A percentile compares a stretch with the other conserved stretches of the same genome.
Conservation (phyloP, 2,329 filamentous ascomycete species). For the Colletotrichum tropicale region DNA sequence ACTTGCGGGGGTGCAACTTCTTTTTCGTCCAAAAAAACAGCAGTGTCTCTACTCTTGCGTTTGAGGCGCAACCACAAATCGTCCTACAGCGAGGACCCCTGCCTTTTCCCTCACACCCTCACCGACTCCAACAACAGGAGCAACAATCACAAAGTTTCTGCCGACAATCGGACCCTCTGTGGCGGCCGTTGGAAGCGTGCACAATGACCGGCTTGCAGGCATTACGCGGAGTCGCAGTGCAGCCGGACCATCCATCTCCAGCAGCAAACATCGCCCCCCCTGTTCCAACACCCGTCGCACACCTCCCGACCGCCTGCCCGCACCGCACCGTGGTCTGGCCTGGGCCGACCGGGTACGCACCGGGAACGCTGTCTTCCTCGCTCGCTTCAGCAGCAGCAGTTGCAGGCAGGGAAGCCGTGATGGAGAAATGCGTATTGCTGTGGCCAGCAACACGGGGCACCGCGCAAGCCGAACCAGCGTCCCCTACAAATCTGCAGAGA, state of each 20-base stretch:
- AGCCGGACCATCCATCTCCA: not conserved
- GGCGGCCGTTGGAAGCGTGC: not conserved
- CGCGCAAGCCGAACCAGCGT: conserved; percentile 8
- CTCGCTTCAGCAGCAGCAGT: not conserved
- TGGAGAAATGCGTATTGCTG: not conserved
- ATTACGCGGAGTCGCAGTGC: not conserved
- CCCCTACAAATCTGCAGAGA: not conserved
- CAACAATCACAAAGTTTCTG: not conserved
- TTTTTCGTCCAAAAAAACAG: not conserved
- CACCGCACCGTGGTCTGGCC: not conserved
- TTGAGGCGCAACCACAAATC: not conserved
- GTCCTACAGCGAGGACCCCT: conserved; percentile 12
- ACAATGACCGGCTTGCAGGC: not conserved
- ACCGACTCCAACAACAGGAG: conserved; percentile 4
- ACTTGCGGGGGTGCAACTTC: not conserved
- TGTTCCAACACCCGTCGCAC: not conserved
- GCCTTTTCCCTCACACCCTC: conserved; percentile 1
- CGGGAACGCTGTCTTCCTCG: not conserved
- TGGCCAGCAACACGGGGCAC: not conserved
- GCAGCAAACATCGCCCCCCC: not conserved
- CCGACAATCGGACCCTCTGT: conserved; percentile 13
- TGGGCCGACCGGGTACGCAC: not conserved
- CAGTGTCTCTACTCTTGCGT: not conserved
- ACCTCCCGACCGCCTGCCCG: not conserved
- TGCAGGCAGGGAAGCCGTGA: not conserved